Evolutionary conservation across 1,139 yeast genomes (phyloP), one percentile per base, ranked within the genome.

Genomic region (Saccharomyces hybrid): DNA sequence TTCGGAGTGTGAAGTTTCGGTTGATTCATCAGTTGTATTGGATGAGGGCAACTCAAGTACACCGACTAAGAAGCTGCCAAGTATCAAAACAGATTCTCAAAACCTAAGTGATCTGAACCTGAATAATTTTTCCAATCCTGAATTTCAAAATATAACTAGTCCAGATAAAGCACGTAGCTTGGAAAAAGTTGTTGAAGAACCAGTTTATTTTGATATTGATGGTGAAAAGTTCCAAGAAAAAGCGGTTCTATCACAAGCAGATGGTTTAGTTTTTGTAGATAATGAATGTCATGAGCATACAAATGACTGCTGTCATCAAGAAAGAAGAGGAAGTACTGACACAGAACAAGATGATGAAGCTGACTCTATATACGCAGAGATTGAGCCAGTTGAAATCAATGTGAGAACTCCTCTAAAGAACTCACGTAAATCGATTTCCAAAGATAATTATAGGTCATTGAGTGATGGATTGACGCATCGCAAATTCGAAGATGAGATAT

Each of bases 161-260:
- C 6, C 25, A 4, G 20, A 20, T 16, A 26, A 14, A 27, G 25
- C 31, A n/a, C 11, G 9, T 9, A 23, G 25, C 11, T 27, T 16
- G 27, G 23, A 38, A 20, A 20, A 20, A 3, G 44, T 9, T 38
- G 26, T 38, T 16, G 44, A 38, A 46, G 48, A 46, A 27, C 31
- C 31, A 3, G 48, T 46, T n/a, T 26, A 26, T n/a, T 26, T 64
- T 29, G 62, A 63, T 48, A 62, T 64, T 27, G 68, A 63, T 38
- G 65, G 61, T 32, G 54, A 53, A 9, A 52, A 56, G 53, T 29
- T 55, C n/a, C 59, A 60, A 47, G 53, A 59, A 16, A 50, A 57
- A 41, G 68, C 59, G 1, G 53, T 38, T n/a, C 38, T 57, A 1
- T 54, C 60, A 1, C 56, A 60, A 41, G 56, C 58, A 28, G 58